Evolutionary conservation across 345 rosid genomes (phyloP), one percentile per base, ranked within the genome.

Genomic region (Garcia nutans): DNA sequence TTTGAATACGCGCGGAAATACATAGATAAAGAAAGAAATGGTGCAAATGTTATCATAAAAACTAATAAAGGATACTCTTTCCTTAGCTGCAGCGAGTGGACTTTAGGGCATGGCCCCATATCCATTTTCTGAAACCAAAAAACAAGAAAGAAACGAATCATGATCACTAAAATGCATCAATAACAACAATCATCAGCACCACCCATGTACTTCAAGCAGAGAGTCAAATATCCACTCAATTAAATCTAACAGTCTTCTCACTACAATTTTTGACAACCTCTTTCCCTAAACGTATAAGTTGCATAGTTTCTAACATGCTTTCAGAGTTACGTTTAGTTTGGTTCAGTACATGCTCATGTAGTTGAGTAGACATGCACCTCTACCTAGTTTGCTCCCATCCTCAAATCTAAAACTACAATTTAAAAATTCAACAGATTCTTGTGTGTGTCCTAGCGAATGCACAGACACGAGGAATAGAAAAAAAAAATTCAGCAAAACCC

Each of bases 101-200:
- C 97, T 84, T 96, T 96, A 28, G 99, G 97, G 83, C 99, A 96
- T 5, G 99, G 98, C 52, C 99, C 99, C 99, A 96, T 93, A 80
- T 96, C 99, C 99, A 96, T 96, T 91, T 96, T 96, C 98, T 96
- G 90, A 61, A 66, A 75, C 26, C 63, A 79, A 28, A 72, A 80
- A 9, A 76, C 11, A 22, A 23, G 0, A 61, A 8, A 37, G 0
- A 5, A 42, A 33, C 23, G 70, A 47, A 74, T 62, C 71, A 75
- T 19, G 31, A 66, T 17, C 58, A 16, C 19, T 17, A 54, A 11
- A 50, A 50, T 54, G 33, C 66, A 70, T 49, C 49, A 23, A 26
- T 19, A 70, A 70, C 13, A 49, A 8, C 13, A 1, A 24, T 5
- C 65, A 24, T 60, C 37, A 60, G 37, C 65, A 26, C 65, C 7